phyloP scores from a whole-genome alignment of 192 early-diverging fungal genomes.

The Linnemannia exigua region DNA sequence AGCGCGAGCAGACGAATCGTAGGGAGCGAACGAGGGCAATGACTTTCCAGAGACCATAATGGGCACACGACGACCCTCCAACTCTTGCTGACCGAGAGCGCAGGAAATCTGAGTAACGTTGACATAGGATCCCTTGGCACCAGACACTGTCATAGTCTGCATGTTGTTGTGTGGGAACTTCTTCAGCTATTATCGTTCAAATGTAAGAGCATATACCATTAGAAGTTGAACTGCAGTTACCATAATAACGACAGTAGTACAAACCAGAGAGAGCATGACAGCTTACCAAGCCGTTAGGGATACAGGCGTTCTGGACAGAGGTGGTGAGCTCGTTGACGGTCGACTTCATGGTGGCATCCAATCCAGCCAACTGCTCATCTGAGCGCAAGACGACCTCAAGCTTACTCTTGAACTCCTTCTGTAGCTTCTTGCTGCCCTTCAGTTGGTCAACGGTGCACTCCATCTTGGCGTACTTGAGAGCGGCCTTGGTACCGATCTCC shows the following conservation, averaged over 20 bases:
- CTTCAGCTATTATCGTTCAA: conserved; percentile 57
- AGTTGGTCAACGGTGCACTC: conserved; percentile 38
- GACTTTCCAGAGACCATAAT: conserved; percentile 98
- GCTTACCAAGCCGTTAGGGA: conserved; percentile 76
- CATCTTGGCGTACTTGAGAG: conserved; percentile 82
- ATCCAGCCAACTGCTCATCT: conserved; percentile 86
- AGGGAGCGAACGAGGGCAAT: conserved; percentile 93
- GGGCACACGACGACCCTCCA: conserved; percentile 98
- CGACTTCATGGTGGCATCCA: conserved; percentile 91
- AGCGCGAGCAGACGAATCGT: conserved; percentile 89
- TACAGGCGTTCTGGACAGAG: conserved; percentile 80
- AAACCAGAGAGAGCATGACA: not conserved
- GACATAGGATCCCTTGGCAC: conserved; percentile 96
- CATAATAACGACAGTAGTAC: not conserved
- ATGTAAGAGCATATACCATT: not conserved
- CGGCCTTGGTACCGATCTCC: conserved; percentile 78
- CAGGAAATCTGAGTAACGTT: conserved; percentile 99
- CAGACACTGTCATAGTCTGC: conserved; percentile 99
- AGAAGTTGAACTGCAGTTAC: not conserved
- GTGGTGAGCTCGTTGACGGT: conserved; percentile 87
- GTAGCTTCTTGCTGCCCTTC: conserved; percentile 38
- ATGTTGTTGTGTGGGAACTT: conserved; percentile 98
- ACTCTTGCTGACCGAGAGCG: conserved; percentile 96
- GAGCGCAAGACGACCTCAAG: conserved; percentile 92
- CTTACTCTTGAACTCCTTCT: conserved; percentile 73